phyloP scores from a whole-genome alignment of 2,329 filamentous ascomycete species.

The Neophaeococcomyces aloes region DNA sequence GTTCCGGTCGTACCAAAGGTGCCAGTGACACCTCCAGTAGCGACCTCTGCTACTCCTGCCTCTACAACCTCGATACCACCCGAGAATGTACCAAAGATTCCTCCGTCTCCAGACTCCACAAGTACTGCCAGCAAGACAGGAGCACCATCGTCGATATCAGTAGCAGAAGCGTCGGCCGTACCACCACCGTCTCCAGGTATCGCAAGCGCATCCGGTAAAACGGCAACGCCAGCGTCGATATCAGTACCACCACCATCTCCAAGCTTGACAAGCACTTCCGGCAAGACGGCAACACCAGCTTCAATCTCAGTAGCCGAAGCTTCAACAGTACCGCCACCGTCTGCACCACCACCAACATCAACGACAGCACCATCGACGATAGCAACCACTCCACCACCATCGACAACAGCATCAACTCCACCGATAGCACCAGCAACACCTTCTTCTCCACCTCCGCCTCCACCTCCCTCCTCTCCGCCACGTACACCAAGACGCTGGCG shows the following conservation, averaged over 20 bases:
- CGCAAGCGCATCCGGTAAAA: too few species aligned
- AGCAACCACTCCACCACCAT: too few species aligned
- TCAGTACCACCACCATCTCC: too few species aligned
- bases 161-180: too few species aligned
- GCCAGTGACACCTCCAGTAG: constrained; percentile 17
- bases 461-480: constrained; percentile 31
- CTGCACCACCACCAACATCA: constrained; percentile 22
- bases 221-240: too few species aligned
- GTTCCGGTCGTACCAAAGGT: constrained; percentile 16
- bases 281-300: too few species aligned
- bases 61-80: constrained; percentile 40
- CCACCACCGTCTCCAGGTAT: too few species aligned
- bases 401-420: too few species aligned
- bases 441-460: constrained; percentile 26
- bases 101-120: constrained; percentile 26
- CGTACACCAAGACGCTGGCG: constrained; percentile 53
- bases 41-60: constrained; percentile 26
- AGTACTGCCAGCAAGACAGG: constrained; percentile 22
- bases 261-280: too few species aligned
- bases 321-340: constrained; percentile 30
- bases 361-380: too few species aligned
- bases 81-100: constrained; percentile 36
- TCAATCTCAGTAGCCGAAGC: too few species aligned
- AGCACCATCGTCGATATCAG: constrained; percentile 25
- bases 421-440: constrained; percentile 19